These are phyloP conservation scores for Alternaria sp. DNA, from an alignment of 2,329 filamentous ascomycete genomes.

Conservation along the genomic window DNA sequence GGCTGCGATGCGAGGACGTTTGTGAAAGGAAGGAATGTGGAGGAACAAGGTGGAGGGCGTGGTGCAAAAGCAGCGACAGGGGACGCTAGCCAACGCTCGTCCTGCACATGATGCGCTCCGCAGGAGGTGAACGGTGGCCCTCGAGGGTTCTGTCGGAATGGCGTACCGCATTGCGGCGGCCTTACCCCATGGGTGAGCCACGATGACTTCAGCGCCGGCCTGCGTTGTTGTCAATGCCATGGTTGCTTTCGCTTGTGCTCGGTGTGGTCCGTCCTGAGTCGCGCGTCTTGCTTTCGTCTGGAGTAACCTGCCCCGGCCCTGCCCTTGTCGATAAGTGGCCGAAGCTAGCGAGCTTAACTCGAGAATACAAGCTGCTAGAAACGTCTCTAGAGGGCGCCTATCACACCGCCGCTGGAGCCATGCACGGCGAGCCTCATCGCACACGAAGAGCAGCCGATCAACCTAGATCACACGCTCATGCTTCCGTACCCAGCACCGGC, in stretches of 20 bases:
- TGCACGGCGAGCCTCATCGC: conserved; percentile 22
- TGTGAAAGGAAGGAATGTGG: conserved; percentile 11
- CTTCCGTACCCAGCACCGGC: conserved; percentile 13
- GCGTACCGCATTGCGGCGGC: conserved; percentile 24
- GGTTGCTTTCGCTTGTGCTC: conserved; percentile 4
- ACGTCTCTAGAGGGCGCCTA: conserved; percentile 7
- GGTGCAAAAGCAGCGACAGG: conserved; percentile 32
- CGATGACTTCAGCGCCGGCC: conserved; percentile 14
- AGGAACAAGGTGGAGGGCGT: not conserved
- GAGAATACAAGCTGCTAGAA: conserved; percentile 24
- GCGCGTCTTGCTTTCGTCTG: conserved; percentile 15
- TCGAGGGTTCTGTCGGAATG: conserved; percentile 19
- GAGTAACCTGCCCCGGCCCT: conserved; percentile 21
- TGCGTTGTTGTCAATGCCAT: not conserved
- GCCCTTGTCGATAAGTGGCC: conserved; percentile 26
- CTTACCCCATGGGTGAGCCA: conserved; percentile 9
- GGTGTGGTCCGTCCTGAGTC: conserved; percentile 15
- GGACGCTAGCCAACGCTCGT: conserved; percentile 21
- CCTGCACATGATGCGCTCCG: conserved; percentile 23
- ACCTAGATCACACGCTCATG: conserved; percentile 31
- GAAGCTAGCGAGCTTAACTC: conserved; percentile 10
- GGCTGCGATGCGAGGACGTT: conserved; percentile 15
- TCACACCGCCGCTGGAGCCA: conserved; percentile 29
- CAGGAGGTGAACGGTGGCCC: conserved; percentile 20
- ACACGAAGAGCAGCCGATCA: conserved; percentile 20